phyloP scores from a whole-genome alignment of 495 filamentous ascomycete species.

The Neurospora sp. region DNA sequence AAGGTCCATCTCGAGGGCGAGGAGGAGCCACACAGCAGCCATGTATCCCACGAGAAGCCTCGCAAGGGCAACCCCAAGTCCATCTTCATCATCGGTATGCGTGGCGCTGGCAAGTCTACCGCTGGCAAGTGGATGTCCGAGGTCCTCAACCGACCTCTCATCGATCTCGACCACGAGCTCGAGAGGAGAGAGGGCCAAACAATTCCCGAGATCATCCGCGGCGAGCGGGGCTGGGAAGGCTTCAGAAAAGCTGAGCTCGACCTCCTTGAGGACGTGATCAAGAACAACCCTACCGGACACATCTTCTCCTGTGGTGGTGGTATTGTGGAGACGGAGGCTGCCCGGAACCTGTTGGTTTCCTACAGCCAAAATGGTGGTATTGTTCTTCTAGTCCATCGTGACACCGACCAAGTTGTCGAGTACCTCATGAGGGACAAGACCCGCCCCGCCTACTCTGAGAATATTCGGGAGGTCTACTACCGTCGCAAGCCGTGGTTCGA shows the following conservation, averaged over 20 bases:
- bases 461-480: conserved; percentile 86
- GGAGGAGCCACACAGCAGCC: conserved; percentile 34
- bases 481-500: conserved; percentile 86
- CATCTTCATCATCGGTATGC: conserved; percentile 94
- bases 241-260: conserved; percentile 76
- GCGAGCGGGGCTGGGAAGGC: conserved; percentile 68
- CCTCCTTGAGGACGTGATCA: conserved; percentile 60
- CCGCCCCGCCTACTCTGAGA: conserved; percentile 84
- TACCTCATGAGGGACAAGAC: conserved; percentile 86
- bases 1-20: conserved; percentile 66
- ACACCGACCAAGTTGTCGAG: conserved; percentile 80
- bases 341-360: conserved; percentile 60
- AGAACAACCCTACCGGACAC: conserved; percentile 61
- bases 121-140: conserved; percentile 73
- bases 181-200: conserved; percentile 59
- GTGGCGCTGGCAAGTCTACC: conserved; percentile 94
- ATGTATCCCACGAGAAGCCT: conserved; percentile 27
- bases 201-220: conserved; percentile 76
- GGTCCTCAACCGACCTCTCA: conserved; percentile 61
- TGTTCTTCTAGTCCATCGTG: conserved; percentile 77
- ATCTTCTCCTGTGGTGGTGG: conserved; percentile 93
- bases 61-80: conserved; percentile 42
- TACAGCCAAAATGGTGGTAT: conserved; percentile 77
- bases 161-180: conserved; percentile 82
- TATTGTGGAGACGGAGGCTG: conserved; percentile 78